Evolutionary conservation across 192 early-diverging fungal genomes (phyloP), one percentile per base, ranked within the genome.

Genomic region (Spinellus fusiger): DNA sequence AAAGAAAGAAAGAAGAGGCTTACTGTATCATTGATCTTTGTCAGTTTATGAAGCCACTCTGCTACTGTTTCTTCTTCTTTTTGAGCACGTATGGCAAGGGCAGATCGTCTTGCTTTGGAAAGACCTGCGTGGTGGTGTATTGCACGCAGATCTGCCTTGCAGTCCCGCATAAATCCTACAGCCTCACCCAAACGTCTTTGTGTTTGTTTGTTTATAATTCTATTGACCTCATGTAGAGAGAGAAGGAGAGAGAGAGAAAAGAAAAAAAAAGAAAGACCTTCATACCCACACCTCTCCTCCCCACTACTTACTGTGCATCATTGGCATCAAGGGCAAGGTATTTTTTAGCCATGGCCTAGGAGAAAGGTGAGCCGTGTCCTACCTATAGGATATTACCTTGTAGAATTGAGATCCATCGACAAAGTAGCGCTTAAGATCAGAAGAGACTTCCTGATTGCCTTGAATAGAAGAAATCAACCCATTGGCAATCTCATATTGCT

Each of bases 401-500:
- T 78, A 75, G 59, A 75, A 78, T 27, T 59, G 51, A 4, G 57
- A 66, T 16, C 74, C 82, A 63, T 81, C 70, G 3, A 69, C 68
- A 15, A 84, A 65, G 68, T 84, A 81, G 12, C 73, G 69, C 53
- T 75, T 68, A 18, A 84, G 75, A 25, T 84, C 80, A 7, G 62
- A 57, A 29, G 77, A 71, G n/a, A 84, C 74, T 54, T 84, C 78
- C 31, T 73, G 68, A 33, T 69, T 49, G 38, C 71, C 74, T 52
- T 76, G 76, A 33, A 81, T 69, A 27, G 80, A 78, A 13, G 77
- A 76, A 5, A 84, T 59, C 20, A 84, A 55, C 0, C 82, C 82
- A 56, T 80, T 74, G 0, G 82, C 82, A 25, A 73, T 74, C 48
- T 84, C 82, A 56, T 84, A 84, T 28, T 81, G 73, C 27, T 71